A percentile compares a stretch with the other conserved stretches of the same genome.
Conservation (phyloP, 1,284 basidiomycete genomes). For the Ganoderma lingzhi region DNA sequence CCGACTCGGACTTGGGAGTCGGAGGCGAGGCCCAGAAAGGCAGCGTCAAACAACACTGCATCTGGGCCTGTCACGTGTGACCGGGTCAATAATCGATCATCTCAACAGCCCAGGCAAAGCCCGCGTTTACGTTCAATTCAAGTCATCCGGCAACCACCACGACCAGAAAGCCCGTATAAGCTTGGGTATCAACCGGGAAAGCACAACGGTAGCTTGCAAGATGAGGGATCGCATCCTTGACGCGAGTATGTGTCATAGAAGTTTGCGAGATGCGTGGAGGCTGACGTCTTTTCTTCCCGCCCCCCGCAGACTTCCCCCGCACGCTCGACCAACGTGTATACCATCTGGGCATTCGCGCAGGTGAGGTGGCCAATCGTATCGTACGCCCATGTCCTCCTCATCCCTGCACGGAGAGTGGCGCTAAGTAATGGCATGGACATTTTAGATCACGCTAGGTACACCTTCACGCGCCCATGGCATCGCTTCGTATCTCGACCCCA, state of each 20-base stretch:
- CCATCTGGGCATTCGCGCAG: constrained; percentile 77
- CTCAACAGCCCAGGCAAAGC: constrained; percentile 13
- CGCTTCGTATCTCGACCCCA: constrained; percentile 65
- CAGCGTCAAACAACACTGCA: constrained; percentile 23
- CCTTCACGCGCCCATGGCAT: constrained; percentile 72
- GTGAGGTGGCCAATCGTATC: constrained; percentile 85
- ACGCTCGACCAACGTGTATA: constrained; percentile 77
- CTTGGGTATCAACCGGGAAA: constrained; percentile 9
- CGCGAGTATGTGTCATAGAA: constrained; percentile 57
- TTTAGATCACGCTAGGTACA: constrained; percentile 79
- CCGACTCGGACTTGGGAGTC: not conserved
- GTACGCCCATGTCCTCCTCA: constrained; percentile 48
- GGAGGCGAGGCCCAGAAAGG: not conserved
- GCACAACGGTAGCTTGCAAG: constrained; percentile 13
- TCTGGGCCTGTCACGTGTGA: constrained; percentile 30
- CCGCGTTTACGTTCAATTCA: constrained; percentile 18
- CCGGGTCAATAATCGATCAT: constrained; percentile 25
- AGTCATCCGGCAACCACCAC: constrained; percentile 18
- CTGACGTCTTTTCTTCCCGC: constrained; percentile 16
- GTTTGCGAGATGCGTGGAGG: constrained; percentile 12
- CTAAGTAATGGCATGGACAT: constrained; percentile 12
- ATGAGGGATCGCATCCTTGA: constrained; percentile 69
- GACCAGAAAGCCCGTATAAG: not conserved
- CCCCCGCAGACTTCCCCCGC: constrained; percentile 72
- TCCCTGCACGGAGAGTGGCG: constrained; percentile 7